phyloP scores from a whole-genome alignment of 2,329 filamentous ascomycete species.

The Trichoderma brevicompactum region DNA sequence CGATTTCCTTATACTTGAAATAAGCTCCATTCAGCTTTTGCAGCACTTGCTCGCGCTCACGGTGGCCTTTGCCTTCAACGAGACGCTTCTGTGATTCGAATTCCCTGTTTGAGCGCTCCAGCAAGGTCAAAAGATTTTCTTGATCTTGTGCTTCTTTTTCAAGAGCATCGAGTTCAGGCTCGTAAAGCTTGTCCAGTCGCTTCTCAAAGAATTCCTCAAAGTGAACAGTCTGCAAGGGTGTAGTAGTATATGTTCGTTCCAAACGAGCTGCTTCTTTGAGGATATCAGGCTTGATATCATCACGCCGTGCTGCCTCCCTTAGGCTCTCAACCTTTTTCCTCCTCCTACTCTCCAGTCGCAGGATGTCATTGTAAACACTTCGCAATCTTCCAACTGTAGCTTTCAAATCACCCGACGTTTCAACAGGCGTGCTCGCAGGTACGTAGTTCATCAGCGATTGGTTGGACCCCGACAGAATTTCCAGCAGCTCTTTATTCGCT shows the following conservation, averaged over 20 bases:
- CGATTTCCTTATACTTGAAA: slow-evolving; percentile 94
- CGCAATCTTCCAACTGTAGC: slow-evolving; percentile 77
- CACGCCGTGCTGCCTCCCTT: slow-evolving; percentile 76
- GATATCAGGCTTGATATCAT: slow-evolving; percentile 88
- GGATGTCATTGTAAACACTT: slow-evolving; percentile 81
- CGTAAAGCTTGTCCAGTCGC: slow-evolving; percentile 75
- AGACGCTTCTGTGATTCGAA: slow-evolving; percentile 74
- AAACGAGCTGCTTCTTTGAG: slow-evolving; percentile 81
- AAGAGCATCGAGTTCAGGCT: slow-evolving; percentile 73
- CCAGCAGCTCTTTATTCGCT: slow-evolving; percentile 74
- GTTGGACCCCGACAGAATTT: slow-evolving; percentile 77
- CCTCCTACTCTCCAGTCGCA: slow-evolving; percentile 78
- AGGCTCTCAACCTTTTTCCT: slow-evolving; percentile 79
- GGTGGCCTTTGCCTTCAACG: slow-evolving; percentile 63
- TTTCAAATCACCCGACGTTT: slow-evolving; percentile 80
- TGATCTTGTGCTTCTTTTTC: slow-evolving; percentile 77
- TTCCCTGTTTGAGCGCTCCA: slow-evolving; percentile 75
- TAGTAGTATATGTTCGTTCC: slow-evolving; percentile 84
- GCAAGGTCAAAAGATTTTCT: slow-evolving; percentile 67
- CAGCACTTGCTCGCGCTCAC: slow-evolving; percentile 81
- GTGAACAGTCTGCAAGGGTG: slow-evolving; percentile 81
- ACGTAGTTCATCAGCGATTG: slow-evolving; percentile 85
- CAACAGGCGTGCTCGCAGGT: slow-evolving; percentile 78
- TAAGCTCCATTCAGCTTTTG: slow-evolving; percentile 91
- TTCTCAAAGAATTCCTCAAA: slow-evolving; percentile 91